phyloP scores from a whole-genome alignment of 164 flowering plant species.

The Vitis riparia region DNA sequence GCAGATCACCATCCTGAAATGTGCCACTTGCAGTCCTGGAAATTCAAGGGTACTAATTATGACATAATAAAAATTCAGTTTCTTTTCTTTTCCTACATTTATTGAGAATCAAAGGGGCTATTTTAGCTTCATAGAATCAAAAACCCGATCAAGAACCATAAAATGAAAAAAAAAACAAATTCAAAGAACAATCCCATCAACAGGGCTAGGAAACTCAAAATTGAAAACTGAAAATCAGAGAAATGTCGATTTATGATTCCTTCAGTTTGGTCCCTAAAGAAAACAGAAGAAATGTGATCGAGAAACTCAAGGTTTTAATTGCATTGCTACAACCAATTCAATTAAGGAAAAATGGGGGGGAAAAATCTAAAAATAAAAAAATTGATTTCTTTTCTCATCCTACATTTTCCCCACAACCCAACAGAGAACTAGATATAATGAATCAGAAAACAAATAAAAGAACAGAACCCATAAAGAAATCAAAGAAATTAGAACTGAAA shows the following conservation, averaged over 20 bases:
- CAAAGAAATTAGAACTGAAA: not conserved
- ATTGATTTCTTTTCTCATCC: not conserved
- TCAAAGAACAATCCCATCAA: too few species aligned
- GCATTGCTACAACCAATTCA: too few species aligned
- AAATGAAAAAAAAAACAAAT: too few species aligned
- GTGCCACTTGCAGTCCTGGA: constrained; percentile 96
- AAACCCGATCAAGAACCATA: too few species aligned
- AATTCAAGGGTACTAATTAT: not conserved
- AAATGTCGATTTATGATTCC: too few species aligned
- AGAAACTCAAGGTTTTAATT: too few species aligned
- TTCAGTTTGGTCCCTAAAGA: too few species aligned
- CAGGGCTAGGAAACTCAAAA: too few species aligned
- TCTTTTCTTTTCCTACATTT: not conserved
- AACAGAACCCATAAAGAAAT: not conserved
- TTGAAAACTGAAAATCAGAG: too few species aligned
- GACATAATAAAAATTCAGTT: not conserved
- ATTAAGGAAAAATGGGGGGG: not conserved
- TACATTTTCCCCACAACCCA: constrained; percentile 7
- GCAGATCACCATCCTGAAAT: constrained; percentile 94
- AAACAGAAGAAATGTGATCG: too few species aligned
- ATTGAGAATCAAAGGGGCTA: not conserved
- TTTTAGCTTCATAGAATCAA: too few species aligned
- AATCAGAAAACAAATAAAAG: not conserved
- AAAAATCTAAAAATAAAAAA: not conserved
- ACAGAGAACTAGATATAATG: not conserved